Percentiles rank a stretch among this genome's conserved stretches.
phyloP scores from a whole-genome alignment of 352 stramenopile genomes.

The Globisporangium iwayamae region DNA sequence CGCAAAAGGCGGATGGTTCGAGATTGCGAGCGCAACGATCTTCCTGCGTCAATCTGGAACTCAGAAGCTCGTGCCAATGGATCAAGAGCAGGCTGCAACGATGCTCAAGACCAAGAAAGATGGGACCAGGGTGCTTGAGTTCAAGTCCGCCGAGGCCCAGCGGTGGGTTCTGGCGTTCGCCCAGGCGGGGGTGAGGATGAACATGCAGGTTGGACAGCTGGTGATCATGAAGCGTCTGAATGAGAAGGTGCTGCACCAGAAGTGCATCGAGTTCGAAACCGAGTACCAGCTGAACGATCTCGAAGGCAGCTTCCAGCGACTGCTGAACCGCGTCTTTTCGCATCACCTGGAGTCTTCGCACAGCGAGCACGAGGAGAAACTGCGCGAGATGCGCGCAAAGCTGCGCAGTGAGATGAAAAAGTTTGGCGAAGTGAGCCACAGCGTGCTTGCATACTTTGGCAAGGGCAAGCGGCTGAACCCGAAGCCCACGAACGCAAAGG shows the following conservation, averaged over 20 bases:
- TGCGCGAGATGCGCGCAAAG: conserved; percentile 33
- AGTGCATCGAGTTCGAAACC: conserved; percentile 56
- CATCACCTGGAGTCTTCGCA: conserved; percentile 38
- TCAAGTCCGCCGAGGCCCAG: conserved; percentile 50
- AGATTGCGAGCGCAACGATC: conserved; percentile 46
- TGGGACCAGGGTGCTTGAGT: conserved; percentile 37
- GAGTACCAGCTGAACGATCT: conserved; percentile 59
- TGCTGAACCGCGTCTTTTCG: conserved; percentile 59
- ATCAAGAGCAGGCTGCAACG: conserved; percentile 25
- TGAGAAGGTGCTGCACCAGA: conserved; percentile 43
- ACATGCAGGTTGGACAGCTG: conserved; percentile 44
- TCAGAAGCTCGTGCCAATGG: conserved; percentile 31
- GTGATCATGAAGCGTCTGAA: conserved; percentile 64
- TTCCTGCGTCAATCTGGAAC: conserved; percentile 27
- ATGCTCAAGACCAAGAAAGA: conserved; percentile 36
- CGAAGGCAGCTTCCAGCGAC: conserved; percentile 65
- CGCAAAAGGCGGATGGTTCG: conserved; percentile 48
- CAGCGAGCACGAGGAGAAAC: conserved; percentile 38
- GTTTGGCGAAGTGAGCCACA: conserved; percentile 26
- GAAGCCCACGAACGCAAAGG: conserved; percentile 33
- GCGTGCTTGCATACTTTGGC: conserved; percentile 64
- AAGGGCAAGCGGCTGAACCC: conserved; percentile 45
- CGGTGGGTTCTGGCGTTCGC: conserved; percentile 54
- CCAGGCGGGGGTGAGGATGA: conserved; percentile 40
- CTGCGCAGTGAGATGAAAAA: conserved; percentile 66